Base-by-base conservation (phyloP, 2,329 filamentous ascomycete genomes). In the Fonsecaea erecta region DNA sequence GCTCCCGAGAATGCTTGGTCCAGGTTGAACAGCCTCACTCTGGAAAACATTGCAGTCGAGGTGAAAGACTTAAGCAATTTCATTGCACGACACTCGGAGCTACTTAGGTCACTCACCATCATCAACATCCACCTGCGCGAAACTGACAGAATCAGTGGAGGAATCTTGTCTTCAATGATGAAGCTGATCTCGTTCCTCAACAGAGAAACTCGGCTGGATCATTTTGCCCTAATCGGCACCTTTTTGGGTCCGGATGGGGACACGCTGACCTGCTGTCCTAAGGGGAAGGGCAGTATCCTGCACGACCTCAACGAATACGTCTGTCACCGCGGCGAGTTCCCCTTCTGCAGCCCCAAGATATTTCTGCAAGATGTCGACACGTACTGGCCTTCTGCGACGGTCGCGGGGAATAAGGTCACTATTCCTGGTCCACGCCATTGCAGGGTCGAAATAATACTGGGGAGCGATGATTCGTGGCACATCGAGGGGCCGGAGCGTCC, bases 1-100 rank as follows among this genome's bases (percentile, higher is more conserved):
- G 7, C 6, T 9, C 48, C 9, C 12, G 35, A 30, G 21, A 4
- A 16, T 11, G 6, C 12, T 4, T 46, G 35, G 30, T 21, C 48
- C 28, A 54, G 48, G 3, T 24, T 61, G 51, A 43, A 7, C n/a
- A 32, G 8, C 9, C 51, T 61, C 58, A 53, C 48, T 12, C 34
- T 61, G 16, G 48, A 53, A 28, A 53, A 53, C 8, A 54, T 32
- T n/a, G 26, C 58, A 9, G 46, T 28, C 4, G 26, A 8, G 5
- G 2, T 46, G 46, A 24, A 34, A 18, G 58, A 54, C 3, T 18
- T 61, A 3, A 46, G 30, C 16, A 16, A 18, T 16, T 54, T 61
- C 35, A 16, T 61, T 2, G 5, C 24, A 1, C n/a, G 2, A 11
- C 58, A 61, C 34, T 34, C 48, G 1, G 3, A 11, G 30, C 26